Base-by-base conservation (phyloP, 257 asterid genomes). In the Solanum okadae region DNA sequence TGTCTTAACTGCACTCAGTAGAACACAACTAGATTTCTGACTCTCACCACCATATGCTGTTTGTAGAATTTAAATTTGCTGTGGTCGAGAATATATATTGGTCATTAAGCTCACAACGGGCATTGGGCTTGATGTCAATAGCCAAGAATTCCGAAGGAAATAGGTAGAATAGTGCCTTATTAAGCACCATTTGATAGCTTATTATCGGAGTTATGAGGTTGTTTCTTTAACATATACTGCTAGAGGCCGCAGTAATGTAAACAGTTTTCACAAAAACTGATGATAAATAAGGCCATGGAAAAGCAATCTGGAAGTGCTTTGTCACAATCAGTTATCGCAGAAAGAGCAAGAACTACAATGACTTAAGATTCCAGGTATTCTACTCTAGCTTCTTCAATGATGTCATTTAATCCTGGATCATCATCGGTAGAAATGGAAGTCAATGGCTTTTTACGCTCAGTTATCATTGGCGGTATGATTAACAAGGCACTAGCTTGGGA, bases 351-450 rank as follows among this genome's bases (percentile, higher is more conserved):
- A 88, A 92, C 93, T 88, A 89, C 90, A 78, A 93, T 94, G 65
- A 95, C 91, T 59, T 90, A 97, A 95, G 92, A 95, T 97, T 91
- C 98, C 99, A 87, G 98, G 99, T 96, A 93, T 29, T 83, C 65
- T n/a, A 72, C 88, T 67, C 10, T 83, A 38, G 49, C 68, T 25
- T 42, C 34, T 61, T 31, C 8, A 9, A 2, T 49, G 52, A 15
- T 85, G 34, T 65, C 22, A 86, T 86, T 68, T 86, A 42, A 27
- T 71, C 40, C 52, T 46, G 49, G 67, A 34, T 86, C 37, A 34
- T 86, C 37, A 44, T 85, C 87, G 84, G 49, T 9, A 87, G 65
- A 61, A 87, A 65, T 87, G 77, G 68, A 86, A 83, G 31, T 83
- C 78, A 73, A 23, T 76, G 87, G 86, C 78, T 77, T 88, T 27